These are phyloP conservation scores for Viola pubescens DNA, from an alignment of 441 rosid genomes.

Conservation along the genomic window DNA sequence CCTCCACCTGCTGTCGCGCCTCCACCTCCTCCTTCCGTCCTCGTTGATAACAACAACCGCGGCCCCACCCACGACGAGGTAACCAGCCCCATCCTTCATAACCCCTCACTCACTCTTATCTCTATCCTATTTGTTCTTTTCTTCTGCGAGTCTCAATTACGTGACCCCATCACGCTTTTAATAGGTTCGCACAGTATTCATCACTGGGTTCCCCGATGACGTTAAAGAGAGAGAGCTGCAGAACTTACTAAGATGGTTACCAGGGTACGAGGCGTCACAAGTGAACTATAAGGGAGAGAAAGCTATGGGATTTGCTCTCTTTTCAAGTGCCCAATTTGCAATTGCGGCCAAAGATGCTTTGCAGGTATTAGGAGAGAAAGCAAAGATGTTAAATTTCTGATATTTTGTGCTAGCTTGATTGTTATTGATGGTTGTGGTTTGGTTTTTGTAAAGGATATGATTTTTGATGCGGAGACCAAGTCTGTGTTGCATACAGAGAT, in stretches of 20 bases:
- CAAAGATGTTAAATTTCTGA: not conserved
- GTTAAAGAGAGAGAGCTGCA: conserved; percentile 92
- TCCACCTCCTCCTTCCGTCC: conserved; percentile 44
- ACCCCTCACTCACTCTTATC: not conserved
- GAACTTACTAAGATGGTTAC: conserved; percentile 87
- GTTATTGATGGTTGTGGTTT: not conserved
- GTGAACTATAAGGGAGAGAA: conserved; percentile 89
- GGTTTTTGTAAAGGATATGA: conserved; percentile 48
- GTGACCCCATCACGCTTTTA: too few species aligned
- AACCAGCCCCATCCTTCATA: not conserved
- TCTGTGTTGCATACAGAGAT: conserved; percentile 87
- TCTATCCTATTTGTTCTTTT: conserved; percentile 8
- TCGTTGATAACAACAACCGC: conserved; percentile 42
- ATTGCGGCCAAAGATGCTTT: conserved; percentile 80
- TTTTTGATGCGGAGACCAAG: conserved; percentile 79
- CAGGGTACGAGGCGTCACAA: conserved; percentile 97
- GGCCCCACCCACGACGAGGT: conserved; percentile 66
- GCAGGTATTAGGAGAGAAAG: conserved; percentile 34
- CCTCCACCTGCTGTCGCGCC: conserved; percentile 45
- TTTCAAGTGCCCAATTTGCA: conserved; percentile 62
- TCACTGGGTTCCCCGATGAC: conserved; percentile 90
- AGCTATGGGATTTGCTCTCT: conserved; percentile 98
- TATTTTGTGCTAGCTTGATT: not conserved
- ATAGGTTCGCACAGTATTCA: conserved; percentile 84
- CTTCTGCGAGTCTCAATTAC: not conserved